Percentiles rank a stretch among this genome's conserved stretches.
Conservation (phyloP, 805 yeast genomes). For the Candida insectalens region DNA sequence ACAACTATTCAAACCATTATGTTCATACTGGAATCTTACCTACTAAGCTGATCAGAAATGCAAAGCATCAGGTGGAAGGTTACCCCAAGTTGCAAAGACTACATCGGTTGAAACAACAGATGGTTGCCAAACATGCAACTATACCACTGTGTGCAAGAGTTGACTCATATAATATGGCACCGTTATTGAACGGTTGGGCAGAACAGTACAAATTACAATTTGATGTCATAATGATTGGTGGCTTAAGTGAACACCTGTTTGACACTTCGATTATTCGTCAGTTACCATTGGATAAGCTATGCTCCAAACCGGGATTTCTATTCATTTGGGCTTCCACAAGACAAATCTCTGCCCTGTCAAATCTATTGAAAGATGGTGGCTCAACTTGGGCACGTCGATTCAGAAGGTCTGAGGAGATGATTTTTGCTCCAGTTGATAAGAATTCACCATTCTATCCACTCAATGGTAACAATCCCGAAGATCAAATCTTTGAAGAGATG, state of each 20-base stretch:
- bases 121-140: conserved; percentile 41
- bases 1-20: conserved; percentile 66
- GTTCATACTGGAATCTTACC: conserved; percentile 58
- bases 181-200: conserved; percentile 54
- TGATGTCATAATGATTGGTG: conserved; percentile 90
- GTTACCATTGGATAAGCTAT: conserved; percentile 62
- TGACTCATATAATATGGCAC: conserved; percentile 41
- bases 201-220: conserved; percentile 49
- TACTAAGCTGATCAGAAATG: conserved; percentile 54
- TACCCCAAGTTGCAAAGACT: conserved; percentile 75
- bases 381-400: conserved; percentile 53
- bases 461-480: conserved; percentile 33
- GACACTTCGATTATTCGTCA: conserved; percentile 50
- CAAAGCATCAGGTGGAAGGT: conserved; percentile 61
- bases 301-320: conserved; percentile 79
- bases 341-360: conserved; percentile 54
- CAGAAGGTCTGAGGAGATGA: conserved; percentile 83
- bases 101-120: conserved; percentile 54
- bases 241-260: conserved; percentile 66
- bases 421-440: conserved; percentile 64
- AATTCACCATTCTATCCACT: conserved; percentile 59
- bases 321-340: conserved; percentile 83
- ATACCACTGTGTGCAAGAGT: conserved; percentile 61
- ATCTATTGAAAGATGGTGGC: conserved; percentile 28
- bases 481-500: conserved; percentile 51